These are phyloP conservation scores for Cercospora janseana DNA, from an alignment of 2,329 filamentous ascomycete species.

Conservation along the genomic window DNA sequence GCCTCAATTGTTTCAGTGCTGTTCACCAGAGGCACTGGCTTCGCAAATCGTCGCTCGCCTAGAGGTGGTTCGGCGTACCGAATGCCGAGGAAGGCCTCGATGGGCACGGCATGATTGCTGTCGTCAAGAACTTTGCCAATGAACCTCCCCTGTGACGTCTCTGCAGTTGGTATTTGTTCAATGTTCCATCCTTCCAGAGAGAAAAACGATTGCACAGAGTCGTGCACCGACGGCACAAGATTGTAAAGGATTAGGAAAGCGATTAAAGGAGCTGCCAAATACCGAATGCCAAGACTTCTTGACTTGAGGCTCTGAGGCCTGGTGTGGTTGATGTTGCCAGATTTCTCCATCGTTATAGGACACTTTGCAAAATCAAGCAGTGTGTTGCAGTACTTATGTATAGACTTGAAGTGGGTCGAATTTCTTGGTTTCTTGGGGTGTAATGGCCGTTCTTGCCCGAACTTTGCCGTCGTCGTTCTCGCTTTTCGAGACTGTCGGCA, in stretches of 20 bases:
- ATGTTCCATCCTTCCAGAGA: constrained; percentile 21
- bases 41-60: constrained; percentile 55
- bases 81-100: constrained; percentile 44
- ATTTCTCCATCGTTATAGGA: constrained; percentile 10
- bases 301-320: not conserved
- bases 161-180: constrained; percentile 20
- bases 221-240: constrained; percentile 21
- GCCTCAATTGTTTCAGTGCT: constrained; percentile 39
- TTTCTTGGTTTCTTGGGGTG: constrained; percentile 5
- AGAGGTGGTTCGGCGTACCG: constrained; percentile 45
- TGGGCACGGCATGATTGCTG: constrained; percentile 24
- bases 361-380: not conserved
- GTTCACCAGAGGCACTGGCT: constrained; percentile 44
- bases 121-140: constrained; percentile 26
- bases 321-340: constrained; percentile 1
- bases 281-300: constrained; percentile 7
- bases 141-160: constrained; percentile 26
- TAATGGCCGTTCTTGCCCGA: constrained; percentile 1
- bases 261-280: constrained; percentile 22
- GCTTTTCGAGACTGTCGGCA: constrained; percentile 2
- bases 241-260: constrained; percentile 26
- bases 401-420: not conserved
- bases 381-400: constrained; percentile 6
- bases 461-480: constrained; percentile 1
- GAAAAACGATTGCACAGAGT: constrained; percentile 25